phyloP scores from a whole-genome alignment of 2,329 filamentous ascomycete genomes.

The Penicillium sp. region DNA sequence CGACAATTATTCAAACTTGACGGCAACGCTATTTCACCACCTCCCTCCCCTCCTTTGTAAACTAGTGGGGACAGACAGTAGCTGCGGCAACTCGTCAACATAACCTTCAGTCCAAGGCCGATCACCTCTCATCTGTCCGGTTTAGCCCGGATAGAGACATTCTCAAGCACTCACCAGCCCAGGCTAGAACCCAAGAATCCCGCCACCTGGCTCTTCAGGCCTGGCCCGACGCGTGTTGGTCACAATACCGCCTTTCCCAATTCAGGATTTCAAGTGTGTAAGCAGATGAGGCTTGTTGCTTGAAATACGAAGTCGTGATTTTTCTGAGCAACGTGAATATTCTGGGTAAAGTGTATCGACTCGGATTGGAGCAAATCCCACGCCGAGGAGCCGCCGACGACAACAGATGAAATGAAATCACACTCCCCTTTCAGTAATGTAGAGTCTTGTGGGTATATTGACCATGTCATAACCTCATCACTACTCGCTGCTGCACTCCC shows the following conservation, averaged over 20 bases:
- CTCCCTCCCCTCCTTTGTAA: not conserved
- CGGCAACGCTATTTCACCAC: not conserved
- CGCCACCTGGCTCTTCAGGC: constrained; percentile 18
- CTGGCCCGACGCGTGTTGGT: constrained; percentile 14
- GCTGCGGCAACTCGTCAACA: not conserved
- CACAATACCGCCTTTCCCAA: constrained; percentile 7
- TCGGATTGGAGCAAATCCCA: not conserved
- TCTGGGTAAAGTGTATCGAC: not conserved
- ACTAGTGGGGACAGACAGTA: not conserved
- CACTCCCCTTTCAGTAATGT: not conserved
- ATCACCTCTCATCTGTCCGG: not conserved
- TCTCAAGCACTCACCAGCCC: constrained; percentile 4
- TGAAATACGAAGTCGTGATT: not conserved
- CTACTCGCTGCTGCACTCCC: not conserved
- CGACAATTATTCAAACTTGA: not conserved
- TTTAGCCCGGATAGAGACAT: constrained; percentile 15
- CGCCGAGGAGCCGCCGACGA: not conserved
- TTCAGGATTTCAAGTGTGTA: constrained; percentile 22
- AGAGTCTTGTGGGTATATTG: not conserved
- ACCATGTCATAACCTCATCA: not conserved
- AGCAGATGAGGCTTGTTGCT: not conserved
- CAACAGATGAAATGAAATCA: not conserved
- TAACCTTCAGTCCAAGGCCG: not conserved
- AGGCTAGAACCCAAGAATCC: constrained; percentile 9
- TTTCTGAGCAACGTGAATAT: not conserved